phyloP scores from a whole-genome alignment of 768 basidiomycete species.

The Rhizopogon vulgaris region DNA sequence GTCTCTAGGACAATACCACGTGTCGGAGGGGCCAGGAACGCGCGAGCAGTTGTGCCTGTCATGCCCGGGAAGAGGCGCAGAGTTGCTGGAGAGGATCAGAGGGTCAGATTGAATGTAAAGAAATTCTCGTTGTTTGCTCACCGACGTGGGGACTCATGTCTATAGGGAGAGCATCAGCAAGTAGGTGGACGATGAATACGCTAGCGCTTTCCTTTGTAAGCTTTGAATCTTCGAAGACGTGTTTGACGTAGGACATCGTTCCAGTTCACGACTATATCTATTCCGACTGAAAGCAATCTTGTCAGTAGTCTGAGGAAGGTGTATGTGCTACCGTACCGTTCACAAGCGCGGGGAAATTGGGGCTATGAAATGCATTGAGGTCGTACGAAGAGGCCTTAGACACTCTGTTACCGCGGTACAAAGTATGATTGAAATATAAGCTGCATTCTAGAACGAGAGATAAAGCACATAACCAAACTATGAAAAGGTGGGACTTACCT shows the following conservation, averaged over 20 bases:
- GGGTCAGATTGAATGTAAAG: conserved; percentile 14
- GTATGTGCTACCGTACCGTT: conserved; percentile 44
- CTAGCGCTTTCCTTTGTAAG: conserved; percentile 59
- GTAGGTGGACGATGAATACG: neutral
- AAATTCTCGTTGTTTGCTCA: conserved; percentile 25
- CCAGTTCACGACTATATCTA: conserved; percentile 89
- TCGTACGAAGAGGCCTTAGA: conserved; percentile 80
- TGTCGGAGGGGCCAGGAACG: conserved; percentile 70
- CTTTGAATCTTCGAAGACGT: conserved; percentile 68
- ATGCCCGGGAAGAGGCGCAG: conserved; percentile 88
- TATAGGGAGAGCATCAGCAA: conserved; percentile 26
- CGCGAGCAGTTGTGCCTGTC: conserved; percentile 61
- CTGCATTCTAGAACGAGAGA: conserved; percentile 55
- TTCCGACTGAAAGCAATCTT: conserved; percentile 54
- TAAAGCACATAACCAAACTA: neutral
- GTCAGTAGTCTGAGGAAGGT: conserved; percentile 3
- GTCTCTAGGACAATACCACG: conserved; percentile 85
- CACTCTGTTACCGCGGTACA: conserved; percentile 82
- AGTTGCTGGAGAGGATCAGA: conserved; percentile 51
- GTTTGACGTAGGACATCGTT: conserved; percentile 81
- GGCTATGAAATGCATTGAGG: conserved; percentile 78
- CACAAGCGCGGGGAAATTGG: conserved; percentile 77
- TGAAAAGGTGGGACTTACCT: conserved; percentile 36
- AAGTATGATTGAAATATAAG: conserved; percentile 84
- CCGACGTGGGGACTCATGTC: conserved; percentile 81